Percentiles rank a stretch among this genome's conserved stretches.
Conservation (phyloP, 495 filamentous ascomycete genomes). For the Penicillium longicatenatum region DNA sequence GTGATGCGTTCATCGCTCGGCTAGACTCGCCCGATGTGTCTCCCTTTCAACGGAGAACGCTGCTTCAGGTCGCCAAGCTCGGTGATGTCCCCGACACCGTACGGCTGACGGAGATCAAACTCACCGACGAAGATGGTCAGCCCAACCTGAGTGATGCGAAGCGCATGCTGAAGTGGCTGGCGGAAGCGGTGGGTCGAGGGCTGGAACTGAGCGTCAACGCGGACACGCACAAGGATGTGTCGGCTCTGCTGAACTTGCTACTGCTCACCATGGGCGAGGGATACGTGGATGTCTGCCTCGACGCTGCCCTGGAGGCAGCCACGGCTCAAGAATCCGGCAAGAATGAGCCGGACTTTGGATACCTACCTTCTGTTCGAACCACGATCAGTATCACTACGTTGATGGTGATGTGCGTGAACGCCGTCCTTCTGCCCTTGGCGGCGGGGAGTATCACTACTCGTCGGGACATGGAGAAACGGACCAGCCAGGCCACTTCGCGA, state of each 20-base stretch:
- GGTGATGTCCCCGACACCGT: slow-evolving; percentile 52
- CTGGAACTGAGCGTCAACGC: slow-evolving; percentile 82
- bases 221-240: slow-evolving; percentile 93
- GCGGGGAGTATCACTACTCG: slow-evolving; percentile 85
- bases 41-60: slow-evolving; percentile 78
- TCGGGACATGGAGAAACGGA: slow-evolving; percentile 86
- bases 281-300: slow-evolving; percentile 91
- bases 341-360: slow-evolving; percentile 84
- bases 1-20: slow-evolving; percentile 76
- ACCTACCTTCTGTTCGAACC: slow-evolving; percentile 74
- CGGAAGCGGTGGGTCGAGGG: slow-evolving; percentile 90
- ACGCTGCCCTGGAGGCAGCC: slow-evolving; percentile 77
- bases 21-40: slow-evolving; percentile 85
- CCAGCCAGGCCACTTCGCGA: slow-evolving; percentile 66
- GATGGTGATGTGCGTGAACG: slow-evolving; percentile 87
- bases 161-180: slow-evolving; percentile 96
- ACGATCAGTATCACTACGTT: slow-evolving; percentile 89
- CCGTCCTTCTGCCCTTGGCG: slow-evolving; percentile 87
- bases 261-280: slow-evolving; percentile 88
- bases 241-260: slow-evolving; percentile 80
- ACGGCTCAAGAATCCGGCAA: slow-evolving; percentile 74
- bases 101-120: slow-evolving; percentile 71
- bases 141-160: slow-evolving; percentile 85
- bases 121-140: slow-evolving; percentile 83
- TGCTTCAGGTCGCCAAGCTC: slow-evolving; percentile 80